Percentiles rank a stretch among this genome's conserved stretches.
Conservation (phyloP, 2,329 filamentous ascomycete genomes). For the Amauroascus niger region DNA sequence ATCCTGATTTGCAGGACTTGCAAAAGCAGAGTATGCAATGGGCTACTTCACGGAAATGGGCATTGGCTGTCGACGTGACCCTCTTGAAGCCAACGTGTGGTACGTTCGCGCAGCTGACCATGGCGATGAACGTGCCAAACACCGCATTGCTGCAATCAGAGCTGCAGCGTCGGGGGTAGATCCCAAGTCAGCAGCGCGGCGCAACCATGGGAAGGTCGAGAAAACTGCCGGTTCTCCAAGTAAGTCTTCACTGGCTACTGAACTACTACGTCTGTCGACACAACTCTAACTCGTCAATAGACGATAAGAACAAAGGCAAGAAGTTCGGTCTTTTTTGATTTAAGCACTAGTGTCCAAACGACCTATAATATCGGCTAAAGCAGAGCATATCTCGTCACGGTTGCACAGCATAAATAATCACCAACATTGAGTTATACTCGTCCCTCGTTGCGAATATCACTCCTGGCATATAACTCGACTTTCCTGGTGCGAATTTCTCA, state of each 20-base stretch:
- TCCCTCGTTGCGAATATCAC: background rate
- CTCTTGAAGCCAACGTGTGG: constrained; percentile 96
- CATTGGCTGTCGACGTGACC: constrained; percentile 85
- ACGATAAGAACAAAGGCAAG: constrained; percentile 18
- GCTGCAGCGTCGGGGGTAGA: constrained; percentile 58
- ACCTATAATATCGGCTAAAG: background rate
- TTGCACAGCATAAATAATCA: background rate
- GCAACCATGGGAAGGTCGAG: constrained; percentile 16
- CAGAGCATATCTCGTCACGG: background rate
- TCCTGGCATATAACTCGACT: background rate
- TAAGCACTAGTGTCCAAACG: background rate
- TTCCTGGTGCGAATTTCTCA: background rate
- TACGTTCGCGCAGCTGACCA: constrained; percentile 92
- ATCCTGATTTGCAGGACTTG: constrained; percentile 30
- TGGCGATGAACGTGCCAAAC: constrained; percentile 80
- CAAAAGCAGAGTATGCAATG: constrained; percentile 80
- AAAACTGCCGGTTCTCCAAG: constrained; percentile 15
- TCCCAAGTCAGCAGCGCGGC: constrained; percentile 19
- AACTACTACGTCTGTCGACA: background rate
- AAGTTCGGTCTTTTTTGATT: constrained; percentile 23
- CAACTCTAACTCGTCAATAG: background rate
- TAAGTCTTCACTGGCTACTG: background rate
- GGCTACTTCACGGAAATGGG: constrained; percentile 99
- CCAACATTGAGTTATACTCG: background rate
- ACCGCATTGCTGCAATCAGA: constrained; percentile 75